Conservation (phyloP, 208 protist genomes). For the Zelonia costaricensis region DNA sequence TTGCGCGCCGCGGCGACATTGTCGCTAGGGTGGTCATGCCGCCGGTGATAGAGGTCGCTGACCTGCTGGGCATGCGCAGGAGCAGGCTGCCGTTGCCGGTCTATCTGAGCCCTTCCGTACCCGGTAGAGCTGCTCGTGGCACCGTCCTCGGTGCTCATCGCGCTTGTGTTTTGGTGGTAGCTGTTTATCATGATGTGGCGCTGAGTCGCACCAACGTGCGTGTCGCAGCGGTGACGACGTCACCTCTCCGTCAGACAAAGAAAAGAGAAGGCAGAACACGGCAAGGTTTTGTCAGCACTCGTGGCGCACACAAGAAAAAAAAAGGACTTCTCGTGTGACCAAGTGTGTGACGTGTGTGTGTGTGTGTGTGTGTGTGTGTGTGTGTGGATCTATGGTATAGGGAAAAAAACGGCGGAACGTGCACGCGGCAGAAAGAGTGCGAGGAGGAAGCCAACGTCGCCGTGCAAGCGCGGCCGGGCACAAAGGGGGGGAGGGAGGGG, state of each 20-base stretch:
- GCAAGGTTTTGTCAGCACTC: too few relatives aligned
- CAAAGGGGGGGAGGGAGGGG: too few relatives aligned
- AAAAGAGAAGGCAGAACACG: too few relatives aligned
- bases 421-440: too few relatives aligned
- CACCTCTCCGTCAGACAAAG: too few relatives aligned
- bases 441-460: too few relatives aligned
- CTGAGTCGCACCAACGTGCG: too few relatives aligned
- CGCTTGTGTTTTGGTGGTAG: conserved; percentile 21
- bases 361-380: background rate
- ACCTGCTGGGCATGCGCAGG: background rate
- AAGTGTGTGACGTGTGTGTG: background rate
- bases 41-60: too few relatives aligned
- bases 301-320: background rate
- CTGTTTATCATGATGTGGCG: conserved; percentile 40
- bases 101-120: conserved; percentile 3
- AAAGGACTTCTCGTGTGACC: background rate
- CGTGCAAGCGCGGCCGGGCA: too few relatives aligned
- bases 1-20: too few relatives aligned
- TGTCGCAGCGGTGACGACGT: too few relatives aligned
- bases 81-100: background rate
- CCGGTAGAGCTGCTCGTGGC: conserved; percentile 22
- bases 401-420: background rate
- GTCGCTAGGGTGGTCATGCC: too few relatives aligned
- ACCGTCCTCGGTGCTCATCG: conserved; percentile 30
- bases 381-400: conserved; percentile 4